These are phyloP conservation scores for Vaccinium macrocarpon DNA, from an alignment of 148 eudicot genomes.

Conservation along the genomic window DNA sequence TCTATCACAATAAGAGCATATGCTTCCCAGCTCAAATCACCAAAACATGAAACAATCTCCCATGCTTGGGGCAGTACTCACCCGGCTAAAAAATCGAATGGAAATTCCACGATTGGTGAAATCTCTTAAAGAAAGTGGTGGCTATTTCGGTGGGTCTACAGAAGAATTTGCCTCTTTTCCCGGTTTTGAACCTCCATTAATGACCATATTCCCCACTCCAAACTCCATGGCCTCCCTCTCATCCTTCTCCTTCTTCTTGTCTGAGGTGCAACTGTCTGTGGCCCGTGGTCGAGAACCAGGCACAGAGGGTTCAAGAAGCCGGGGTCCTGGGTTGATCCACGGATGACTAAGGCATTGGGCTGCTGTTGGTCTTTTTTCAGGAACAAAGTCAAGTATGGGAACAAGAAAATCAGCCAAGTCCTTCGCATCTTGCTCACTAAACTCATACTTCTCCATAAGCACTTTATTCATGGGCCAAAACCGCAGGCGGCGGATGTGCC, in stretches of 20 bases:
- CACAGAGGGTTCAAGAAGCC: conserved; percentile 35
- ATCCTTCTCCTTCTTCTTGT: conserved; percentile 42
- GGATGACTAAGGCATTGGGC: conserved; percentile 79
- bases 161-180: conserved; percentile 22
- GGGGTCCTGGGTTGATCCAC: conserved; percentile 62
- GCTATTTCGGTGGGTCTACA: conserved; percentile 19
- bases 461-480: conserved; percentile 86
- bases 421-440: conserved; percentile 70
- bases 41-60: neutral
- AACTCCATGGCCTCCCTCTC: conserved; percentile 70
- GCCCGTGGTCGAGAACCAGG: conserved; percentile 20
- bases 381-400: conserved; percentile 78
- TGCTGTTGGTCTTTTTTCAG: conserved; percentile 90
- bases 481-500: conserved; percentile 68
- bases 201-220: conserved; percentile 59
- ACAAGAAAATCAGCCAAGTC: conserved; percentile 72
- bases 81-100: neutral
- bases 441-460: conserved; percentile 69
- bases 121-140: neutral
- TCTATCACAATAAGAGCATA: neutral
- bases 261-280: conserved; percentile 17
- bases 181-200: conserved; percentile 34
- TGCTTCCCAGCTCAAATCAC: conserved; percentile 11
- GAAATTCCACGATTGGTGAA: neutral
- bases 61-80: neutral